phyloP scores from a whole-genome alignment of 169 alveolate species.

The Eimeria praecox region DNA sequence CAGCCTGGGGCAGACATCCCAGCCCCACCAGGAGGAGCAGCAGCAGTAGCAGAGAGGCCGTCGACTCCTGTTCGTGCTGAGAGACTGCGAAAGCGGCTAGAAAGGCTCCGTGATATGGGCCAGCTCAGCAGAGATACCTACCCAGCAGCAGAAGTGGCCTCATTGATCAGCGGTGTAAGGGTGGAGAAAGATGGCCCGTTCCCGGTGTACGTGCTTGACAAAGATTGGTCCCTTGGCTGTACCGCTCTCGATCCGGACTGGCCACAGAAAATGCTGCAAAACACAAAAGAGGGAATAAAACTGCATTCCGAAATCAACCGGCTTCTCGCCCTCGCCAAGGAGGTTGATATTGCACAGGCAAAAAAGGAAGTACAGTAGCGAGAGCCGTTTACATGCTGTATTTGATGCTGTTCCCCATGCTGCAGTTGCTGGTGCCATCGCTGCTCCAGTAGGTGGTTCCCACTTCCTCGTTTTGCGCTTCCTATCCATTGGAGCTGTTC shows the following conservation, averaged over 20 bases:
- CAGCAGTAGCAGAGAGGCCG: slow-evolving; percentile 12
- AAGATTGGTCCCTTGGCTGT: slow-evolving; percentile 57
- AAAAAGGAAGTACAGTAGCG: background rate
- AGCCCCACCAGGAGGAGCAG: background rate
- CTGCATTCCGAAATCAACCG: slow-evolving; percentile 28
- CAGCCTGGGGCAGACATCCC: background rate
- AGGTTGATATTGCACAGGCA: slow-evolving; percentile 14
- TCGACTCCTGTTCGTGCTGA: slow-evolving; percentile 60
- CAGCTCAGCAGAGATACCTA: slow-evolving; percentile 25
- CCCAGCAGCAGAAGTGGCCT: slow-evolving; percentile 60
- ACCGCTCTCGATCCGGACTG: slow-evolving; percentile 40
- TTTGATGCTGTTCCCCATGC: background rate
- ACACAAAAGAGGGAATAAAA: slow-evolving; percentile 50
- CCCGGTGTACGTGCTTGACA: slow-evolving; percentile 40
- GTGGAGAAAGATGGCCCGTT: slow-evolving; percentile 67
- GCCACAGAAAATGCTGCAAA: slow-evolving; percentile 57
- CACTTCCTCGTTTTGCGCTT: background rate
- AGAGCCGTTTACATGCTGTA: background rate
- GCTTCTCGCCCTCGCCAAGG: slow-evolving; percentile 49
- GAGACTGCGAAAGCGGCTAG: slow-evolving; percentile 28
- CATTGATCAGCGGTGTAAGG: background rate
- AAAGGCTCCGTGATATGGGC: background rate
- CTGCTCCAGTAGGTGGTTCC: slow-evolving; percentile 7
- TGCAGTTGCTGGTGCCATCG: background rate
- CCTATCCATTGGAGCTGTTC: background rate